Conservation (phyloP, 805 yeast species). For the Monosporozyma solicola region DNA sequence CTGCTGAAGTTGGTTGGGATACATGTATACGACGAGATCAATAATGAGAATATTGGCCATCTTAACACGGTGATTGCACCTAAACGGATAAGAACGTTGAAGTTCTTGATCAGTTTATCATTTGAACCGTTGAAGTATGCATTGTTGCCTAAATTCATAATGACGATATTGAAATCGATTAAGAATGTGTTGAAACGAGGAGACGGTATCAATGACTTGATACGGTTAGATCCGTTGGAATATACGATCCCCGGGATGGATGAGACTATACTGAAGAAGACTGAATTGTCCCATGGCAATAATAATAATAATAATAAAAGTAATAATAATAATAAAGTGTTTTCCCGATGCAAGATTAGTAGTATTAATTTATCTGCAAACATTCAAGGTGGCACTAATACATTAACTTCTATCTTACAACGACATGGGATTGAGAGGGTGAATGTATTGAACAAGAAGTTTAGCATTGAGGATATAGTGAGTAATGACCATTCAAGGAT, state of each 20-base stretch:
- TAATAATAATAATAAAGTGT: conserved; percentile 11
- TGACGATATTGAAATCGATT: conserved; percentile 35
- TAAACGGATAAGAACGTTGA: conserved; percentile 69
- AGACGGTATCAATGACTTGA: conserved; percentile 7
- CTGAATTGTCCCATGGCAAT: conserved; percentile 4
- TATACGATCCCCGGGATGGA: conserved; percentile 31
- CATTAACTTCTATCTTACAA: conserved; percentile 19
- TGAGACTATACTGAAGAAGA: conserved; percentile 12
- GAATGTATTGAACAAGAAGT: conserved; percentile 13
- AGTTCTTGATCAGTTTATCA: conserved; percentile 66
- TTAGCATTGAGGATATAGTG: conserved; percentile 12
- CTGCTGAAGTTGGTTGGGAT: conserved; percentile 50
- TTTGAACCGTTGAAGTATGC: conserved; percentile 40
- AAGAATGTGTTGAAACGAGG: conserved; percentile 1
- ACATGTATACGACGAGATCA: conserved; percentile 33
- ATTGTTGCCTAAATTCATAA: conserved; percentile 46
- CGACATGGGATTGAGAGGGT: conserved; percentile 22
- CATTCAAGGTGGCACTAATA: conserved; percentile 23
- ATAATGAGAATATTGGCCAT: conserved; percentile 18
- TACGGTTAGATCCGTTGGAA: conserved; percentile 10
- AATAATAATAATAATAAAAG: conserved; percentile 6
- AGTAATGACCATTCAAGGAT: background rate
- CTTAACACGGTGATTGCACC: conserved; percentile 62
- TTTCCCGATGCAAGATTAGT: conserved; percentile 17
- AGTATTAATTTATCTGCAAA: conserved; percentile 19